Conservation (phyloP, 140 eudicot genomes). For the Senecio squalidus region DNA sequence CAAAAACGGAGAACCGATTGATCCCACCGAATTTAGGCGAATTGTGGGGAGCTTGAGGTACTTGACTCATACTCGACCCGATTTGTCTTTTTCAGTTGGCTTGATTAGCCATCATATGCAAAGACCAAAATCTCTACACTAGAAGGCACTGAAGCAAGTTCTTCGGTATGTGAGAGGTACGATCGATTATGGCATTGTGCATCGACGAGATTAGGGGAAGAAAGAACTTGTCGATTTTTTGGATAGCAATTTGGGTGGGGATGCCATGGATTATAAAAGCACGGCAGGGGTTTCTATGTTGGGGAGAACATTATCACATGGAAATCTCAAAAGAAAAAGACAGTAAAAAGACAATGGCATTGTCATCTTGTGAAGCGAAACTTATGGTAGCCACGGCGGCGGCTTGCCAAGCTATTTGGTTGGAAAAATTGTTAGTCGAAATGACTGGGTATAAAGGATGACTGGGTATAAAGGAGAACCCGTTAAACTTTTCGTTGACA, state of each 20-base stretch:
- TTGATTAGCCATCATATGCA: neutral
- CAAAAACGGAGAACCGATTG: neutral
- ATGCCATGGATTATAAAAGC: neutral
- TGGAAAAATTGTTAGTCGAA: neutral
- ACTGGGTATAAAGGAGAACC: neutral
- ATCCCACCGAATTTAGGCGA: neutral
- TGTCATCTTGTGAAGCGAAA: neutral
- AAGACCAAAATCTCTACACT: neutral
- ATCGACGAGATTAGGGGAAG: too few relatives aligned
- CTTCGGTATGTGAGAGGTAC: too few relatives aligned
- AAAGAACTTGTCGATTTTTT: too few relatives aligned
- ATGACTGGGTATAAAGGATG: too few relatives aligned
- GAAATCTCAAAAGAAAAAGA: neutral
- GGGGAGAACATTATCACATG: neutral
- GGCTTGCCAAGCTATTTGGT: neutral
- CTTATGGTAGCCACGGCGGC: neutral
- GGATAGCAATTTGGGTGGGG: neutral
- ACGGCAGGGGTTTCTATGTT: neutral
- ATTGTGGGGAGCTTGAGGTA: neutral
- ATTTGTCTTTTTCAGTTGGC: neutral
- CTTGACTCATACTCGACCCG: neutral
- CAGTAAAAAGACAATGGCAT: too few relatives aligned
- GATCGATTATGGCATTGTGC: too few relatives aligned
- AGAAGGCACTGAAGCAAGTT: too few relatives aligned
- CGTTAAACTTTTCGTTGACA: neutral